These are phyloP conservation scores for Eucalyptus curtisii DNA, from an alignment of 345 rosid genomes.

Conservation along the genomic window DNA sequence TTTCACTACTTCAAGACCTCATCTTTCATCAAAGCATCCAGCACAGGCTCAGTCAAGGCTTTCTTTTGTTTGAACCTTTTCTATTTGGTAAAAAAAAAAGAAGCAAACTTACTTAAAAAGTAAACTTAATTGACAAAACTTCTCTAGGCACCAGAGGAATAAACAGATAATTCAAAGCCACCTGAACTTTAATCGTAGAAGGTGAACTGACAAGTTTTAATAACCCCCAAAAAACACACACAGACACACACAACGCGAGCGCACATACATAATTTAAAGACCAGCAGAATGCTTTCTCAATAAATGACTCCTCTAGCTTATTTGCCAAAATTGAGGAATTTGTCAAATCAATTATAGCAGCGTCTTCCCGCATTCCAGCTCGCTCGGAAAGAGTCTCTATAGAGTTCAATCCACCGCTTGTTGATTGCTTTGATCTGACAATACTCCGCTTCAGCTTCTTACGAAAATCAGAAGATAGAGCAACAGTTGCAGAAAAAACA, in stretches of 20 bases:
- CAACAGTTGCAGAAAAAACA: conserved; percentile 94
- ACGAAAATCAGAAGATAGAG: conserved; percentile 82
- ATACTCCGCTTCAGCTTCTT: conserved; percentile 74
- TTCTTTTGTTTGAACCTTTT: not conserved
- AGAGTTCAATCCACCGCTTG: conserved; percentile 49
- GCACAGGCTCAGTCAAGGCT: not conserved
- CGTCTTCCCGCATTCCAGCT: conserved; percentile 80
- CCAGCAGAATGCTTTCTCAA: conserved; percentile 30
- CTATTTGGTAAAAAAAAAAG: not conserved
- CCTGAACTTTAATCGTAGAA: not conserved
- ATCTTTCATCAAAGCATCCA: not conserved
- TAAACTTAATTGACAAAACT: not conserved
- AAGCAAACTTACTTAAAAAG: not conserved
- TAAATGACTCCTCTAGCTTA: conserved; percentile 79
- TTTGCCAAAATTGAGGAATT: conserved; percentile 57
- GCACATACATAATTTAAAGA: not conserved
- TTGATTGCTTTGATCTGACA: conserved; percentile 46
- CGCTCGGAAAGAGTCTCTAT: conserved; percentile 75
- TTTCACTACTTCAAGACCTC: not conserved
- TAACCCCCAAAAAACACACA: not conserved
- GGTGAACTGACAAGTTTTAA: not conserved
- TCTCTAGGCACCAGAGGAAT: not conserved
- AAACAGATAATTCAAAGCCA: not conserved
- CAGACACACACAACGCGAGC: not conserved
- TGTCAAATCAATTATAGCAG: conserved; percentile 83